phyloP scores from a whole-genome alignment of 371 early-diverging fungal species.

The Catenaria anguillulae region DNA sequence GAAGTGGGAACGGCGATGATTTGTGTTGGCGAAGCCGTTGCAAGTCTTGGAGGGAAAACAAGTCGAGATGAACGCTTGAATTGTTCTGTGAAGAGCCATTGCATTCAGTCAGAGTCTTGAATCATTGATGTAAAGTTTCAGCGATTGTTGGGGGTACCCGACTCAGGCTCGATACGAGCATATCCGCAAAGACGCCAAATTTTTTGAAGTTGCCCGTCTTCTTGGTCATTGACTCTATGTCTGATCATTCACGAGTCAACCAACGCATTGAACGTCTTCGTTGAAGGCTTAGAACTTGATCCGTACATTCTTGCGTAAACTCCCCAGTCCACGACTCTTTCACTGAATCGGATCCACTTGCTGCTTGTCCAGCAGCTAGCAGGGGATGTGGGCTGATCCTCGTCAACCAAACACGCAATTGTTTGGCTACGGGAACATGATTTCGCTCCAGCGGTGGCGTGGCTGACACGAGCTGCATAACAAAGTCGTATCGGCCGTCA shows the following conservation, averaged over 20 bases:
- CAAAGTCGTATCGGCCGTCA: not conserved
- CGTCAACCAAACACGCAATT: not conserved
- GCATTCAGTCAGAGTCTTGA: not conserved
- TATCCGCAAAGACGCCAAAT: conserved; percentile 26
- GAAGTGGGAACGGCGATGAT: conserved; percentile 1
- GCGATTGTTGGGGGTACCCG: conserved; percentile 7
- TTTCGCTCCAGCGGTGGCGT: no score
- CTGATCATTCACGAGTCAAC: not conserved
- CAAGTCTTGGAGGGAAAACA: conserved; percentile 23
- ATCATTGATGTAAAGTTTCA: not conserved
- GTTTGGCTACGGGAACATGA: no score
- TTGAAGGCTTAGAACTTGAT: not conserved
- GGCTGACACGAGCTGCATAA: not conserved
- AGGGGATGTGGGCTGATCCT: not conserved
- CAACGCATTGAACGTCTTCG: no score
- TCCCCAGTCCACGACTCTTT: not conserved
- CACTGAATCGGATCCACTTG: not conserved
- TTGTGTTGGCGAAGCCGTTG: conserved; percentile 6
- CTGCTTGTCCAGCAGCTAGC: not conserved
- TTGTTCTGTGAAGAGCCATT: conserved; percentile 8
- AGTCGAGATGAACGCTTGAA: conserved; percentile 17
- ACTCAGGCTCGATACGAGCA: conserved; percentile 21
- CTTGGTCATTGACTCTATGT: not conserved
- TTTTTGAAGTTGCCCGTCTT: conserved; percentile 30
- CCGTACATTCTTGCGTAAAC: not conserved